Evolutionary conservation across 2,329 filamentous ascomycete species (phyloP).

Genomic region (Talaromyces rugulosus): DNA sequence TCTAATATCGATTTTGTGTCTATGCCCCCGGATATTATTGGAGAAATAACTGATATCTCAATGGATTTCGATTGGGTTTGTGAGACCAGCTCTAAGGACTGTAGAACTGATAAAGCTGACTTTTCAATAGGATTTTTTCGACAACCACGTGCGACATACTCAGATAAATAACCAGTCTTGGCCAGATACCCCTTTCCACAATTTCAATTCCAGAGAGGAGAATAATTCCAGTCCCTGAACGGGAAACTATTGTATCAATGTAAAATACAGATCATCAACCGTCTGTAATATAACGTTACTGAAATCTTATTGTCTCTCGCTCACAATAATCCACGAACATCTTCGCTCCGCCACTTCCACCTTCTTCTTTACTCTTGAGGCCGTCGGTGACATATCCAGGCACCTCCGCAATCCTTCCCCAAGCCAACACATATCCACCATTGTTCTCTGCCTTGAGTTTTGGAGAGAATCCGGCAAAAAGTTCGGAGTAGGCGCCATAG

Average conservation of each 20-base stretch:
- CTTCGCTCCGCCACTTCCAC: slow-evolving; percentile 25
- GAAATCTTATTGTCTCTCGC: slow-evolving; percentile 6
- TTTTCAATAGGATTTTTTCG: slow-evolving; percentile 1
- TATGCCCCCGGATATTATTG: neutral
- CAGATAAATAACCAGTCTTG: neutral
- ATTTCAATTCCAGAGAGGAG: neutral
- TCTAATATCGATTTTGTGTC: neutral
- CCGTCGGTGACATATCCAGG: slow-evolving; percentile 23
- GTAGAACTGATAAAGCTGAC: neutral
- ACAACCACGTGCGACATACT: neutral
- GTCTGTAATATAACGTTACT: neutral
- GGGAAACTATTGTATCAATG: neutral
- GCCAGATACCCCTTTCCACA: neutral
- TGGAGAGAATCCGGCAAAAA: slow-evolving; percentile 46
- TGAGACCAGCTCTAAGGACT: neutral
- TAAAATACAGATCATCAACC: neutral
- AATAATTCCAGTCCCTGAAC: neutral
- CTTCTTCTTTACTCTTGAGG: slow-evolving; percentile 19
- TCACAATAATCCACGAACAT: slow-evolving; percentile 39
- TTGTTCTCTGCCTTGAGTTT: slow-evolving; percentile 31
- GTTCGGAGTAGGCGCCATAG: slow-evolving; percentile 46
- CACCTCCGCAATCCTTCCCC: slow-evolving; percentile 37
- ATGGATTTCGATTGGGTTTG: slow-evolving; percentile 4
- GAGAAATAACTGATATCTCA: neutral
- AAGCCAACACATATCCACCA: slow-evolving; percentile 43